Evolutionary conservation across 108 stramenopile genomes (phyloP).

Genomic region (Cyclotella distinguenda): DNA sequence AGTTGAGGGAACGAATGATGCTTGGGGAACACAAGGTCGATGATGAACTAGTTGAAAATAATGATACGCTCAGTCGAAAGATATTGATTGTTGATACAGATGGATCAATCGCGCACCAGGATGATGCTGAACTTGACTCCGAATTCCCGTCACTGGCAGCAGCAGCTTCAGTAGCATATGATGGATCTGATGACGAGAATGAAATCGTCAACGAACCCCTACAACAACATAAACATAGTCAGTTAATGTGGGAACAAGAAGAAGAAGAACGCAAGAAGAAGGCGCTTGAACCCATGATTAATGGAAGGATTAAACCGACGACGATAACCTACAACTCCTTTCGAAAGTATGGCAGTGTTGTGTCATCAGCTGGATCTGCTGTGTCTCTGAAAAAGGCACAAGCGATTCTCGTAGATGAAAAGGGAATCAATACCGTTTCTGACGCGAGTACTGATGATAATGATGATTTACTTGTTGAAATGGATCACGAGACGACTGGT

Average conservation of each 20-base stretch:
- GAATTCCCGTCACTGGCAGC: constrained; percentile 82
- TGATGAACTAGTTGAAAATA: constrained; percentile 12
- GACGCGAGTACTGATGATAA: neutral
- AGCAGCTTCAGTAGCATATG: constrained; percentile 65
- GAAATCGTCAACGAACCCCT: no score
- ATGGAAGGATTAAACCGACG: constrained; percentile 40
- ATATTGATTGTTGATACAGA: neutral
- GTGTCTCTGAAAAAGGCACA: constrained; percentile 43
- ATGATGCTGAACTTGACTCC: constrained; percentile 46
- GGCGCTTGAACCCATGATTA: constrained; percentile 40
- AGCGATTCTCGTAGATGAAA: neutral
- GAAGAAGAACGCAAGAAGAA: constrained; percentile 47
- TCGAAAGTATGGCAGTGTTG: constrained; percentile 54
- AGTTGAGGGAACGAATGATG: constrained; percentile 28
- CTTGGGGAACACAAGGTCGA: constrained; percentile 6
- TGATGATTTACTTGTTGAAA: constrained; percentile 7
- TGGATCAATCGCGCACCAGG: constrained; percentile 1
- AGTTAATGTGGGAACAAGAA: constrained; percentile 21
- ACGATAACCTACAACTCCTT: constrained; percentile 71
- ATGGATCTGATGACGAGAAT: constrained; percentile 63
- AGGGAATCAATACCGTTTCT: constrained; percentile 11
- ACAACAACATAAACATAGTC: neutral
- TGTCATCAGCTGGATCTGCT: constrained; percentile 38
- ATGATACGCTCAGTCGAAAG: neutral
- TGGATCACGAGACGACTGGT: constrained; percentile 1